Conservation (phyloP, 805 yeast species). For the Starmerella bombi region DNA sequence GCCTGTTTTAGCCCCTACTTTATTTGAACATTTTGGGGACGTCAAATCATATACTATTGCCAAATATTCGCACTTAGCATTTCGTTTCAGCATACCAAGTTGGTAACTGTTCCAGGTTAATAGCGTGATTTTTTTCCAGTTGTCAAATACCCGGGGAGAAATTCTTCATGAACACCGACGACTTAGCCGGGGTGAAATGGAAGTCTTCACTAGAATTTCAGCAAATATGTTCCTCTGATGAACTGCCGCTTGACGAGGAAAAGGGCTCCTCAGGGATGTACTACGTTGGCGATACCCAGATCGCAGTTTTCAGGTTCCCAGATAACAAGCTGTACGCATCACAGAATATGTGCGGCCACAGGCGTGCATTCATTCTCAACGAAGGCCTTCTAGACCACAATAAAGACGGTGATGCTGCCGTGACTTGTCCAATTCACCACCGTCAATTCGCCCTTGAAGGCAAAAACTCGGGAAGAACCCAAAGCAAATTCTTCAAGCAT, state of each 20-base stretch:
- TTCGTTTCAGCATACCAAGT: no score
- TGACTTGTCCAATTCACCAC: conserved; percentile 32
- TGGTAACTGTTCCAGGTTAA: no score
- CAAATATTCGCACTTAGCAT: no score
- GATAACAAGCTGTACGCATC: conserved; percentile 29
- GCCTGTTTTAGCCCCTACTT: no score
- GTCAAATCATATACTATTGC: no score
- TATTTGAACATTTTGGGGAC: no score
- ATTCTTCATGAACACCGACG: not conserved
- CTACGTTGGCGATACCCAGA: conserved; percentile 29
- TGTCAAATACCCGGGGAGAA: no score
- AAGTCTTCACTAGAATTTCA: conserved; percentile 25
- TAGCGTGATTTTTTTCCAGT: no score
- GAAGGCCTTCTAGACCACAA: conserved; percentile 30
- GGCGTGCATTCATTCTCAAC: conserved; percentile 30
- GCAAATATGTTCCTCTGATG: conserved; percentile 22
- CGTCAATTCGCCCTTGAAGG: conserved; percentile 26
- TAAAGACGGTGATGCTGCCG: conserved; percentile 25
- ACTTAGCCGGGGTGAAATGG: conserved; percentile 22
- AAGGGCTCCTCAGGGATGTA: conserved; percentile 28
- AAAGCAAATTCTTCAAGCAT: conserved; percentile 25
- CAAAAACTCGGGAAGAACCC: conserved; percentile 23
- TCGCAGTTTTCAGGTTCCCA: conserved; percentile 28
- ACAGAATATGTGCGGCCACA: conserved; percentile 33
- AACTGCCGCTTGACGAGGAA: conserved; percentile 24